Conservation (phyloP, 2,329 filamentous ascomycete genomes). For the Colletotrichum chlorophyti region DNA sequence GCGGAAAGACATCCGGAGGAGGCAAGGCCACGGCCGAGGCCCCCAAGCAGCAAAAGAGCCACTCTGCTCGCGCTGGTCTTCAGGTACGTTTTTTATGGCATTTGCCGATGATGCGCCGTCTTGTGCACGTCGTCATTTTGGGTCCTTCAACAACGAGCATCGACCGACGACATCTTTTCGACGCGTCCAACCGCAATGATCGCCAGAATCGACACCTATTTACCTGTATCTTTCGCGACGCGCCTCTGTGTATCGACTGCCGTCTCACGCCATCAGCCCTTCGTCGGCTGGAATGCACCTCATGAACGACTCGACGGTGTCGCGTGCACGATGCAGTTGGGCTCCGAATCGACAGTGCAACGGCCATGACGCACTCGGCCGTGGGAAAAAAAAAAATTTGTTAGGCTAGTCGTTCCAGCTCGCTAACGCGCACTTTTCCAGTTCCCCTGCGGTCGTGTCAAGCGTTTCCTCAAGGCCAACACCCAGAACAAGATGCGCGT, state of each 20-base stretch:
- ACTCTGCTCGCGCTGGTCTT: slow-evolving; percentile 92
- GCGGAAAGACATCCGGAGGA: slow-evolving; percentile 86
- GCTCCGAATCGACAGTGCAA: slow-evolving; percentile 19
- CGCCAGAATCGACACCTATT: not conserved
- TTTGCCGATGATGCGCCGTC: slow-evolving; percentile 27
- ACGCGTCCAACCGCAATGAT: slow-evolving; percentile 23
- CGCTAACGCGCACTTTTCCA: slow-evolving; percentile 45
- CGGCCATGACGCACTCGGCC: not conserved
- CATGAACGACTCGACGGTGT: not conserved
- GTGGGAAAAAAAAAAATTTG: slow-evolving; percentile 13
- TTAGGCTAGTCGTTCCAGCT: not conserved
- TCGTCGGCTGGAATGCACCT: not conserved
- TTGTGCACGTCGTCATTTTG: slow-evolving; percentile 23
- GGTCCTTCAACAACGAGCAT: slow-evolving; percentile 24
- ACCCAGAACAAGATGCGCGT: slow-evolving; percentile 99
- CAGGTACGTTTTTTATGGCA: slow-evolving; percentile 79
- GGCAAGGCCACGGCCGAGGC: slow-evolving; percentile 74
- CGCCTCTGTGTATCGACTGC: not conserved
- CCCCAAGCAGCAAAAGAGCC: slow-evolving; percentile 89
- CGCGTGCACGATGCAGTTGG: slow-evolving; percentile 17
- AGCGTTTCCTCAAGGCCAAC: slow-evolving; percentile 99
- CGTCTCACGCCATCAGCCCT: not conserved
- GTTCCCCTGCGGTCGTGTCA: slow-evolving; percentile 99
- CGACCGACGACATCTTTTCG: slow-evolving; percentile 20
- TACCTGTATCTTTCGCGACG: not conserved